These are phyloP conservation scores for Sporothrix dimorphospora DNA, from an alignment of 2,329 filamentous ascomycete species.

Conservation along the genomic window DNA sequence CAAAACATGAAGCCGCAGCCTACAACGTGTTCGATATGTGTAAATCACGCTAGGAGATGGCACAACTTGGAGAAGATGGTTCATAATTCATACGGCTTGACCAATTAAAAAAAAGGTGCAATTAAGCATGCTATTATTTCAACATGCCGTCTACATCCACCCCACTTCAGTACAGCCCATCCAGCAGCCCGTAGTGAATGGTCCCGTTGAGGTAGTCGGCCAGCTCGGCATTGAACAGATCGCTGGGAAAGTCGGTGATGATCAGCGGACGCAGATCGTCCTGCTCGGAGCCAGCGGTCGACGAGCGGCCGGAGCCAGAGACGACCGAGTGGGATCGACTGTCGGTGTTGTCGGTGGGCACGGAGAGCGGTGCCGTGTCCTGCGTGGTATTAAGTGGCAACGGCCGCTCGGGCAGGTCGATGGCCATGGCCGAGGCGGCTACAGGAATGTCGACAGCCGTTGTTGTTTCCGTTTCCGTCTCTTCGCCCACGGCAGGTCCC, in stretches of 20 bases:
- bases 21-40: no score
- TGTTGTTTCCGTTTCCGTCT: background rate
- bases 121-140: no score
- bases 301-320: background rate
- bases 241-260: slow-evolving; percentile 33
- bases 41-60: no score
- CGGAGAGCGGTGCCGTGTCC: background rate
- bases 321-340: background rate
- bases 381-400: background rate
- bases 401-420: background rate
- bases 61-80: no score
- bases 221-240: slow-evolving; percentile 36
- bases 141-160: no score
- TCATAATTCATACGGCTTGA: no score
- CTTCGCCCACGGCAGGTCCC: background rate
- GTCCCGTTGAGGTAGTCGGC: slow-evolving; percentile 33
- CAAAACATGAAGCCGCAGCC: no score
- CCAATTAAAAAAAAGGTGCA: no score
- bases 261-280: slow-evolving; percentile 14
- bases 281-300: background rate
- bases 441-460: background rate
- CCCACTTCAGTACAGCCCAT: slow-evolving; percentile 1
- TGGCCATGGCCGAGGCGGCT: background rate
- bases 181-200: slow-evolving; percentile 33
- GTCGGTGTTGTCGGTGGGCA: background rate